Conservation (phyloP, 148 eudicot genomes). For the Euryodendron excelsum region DNA sequence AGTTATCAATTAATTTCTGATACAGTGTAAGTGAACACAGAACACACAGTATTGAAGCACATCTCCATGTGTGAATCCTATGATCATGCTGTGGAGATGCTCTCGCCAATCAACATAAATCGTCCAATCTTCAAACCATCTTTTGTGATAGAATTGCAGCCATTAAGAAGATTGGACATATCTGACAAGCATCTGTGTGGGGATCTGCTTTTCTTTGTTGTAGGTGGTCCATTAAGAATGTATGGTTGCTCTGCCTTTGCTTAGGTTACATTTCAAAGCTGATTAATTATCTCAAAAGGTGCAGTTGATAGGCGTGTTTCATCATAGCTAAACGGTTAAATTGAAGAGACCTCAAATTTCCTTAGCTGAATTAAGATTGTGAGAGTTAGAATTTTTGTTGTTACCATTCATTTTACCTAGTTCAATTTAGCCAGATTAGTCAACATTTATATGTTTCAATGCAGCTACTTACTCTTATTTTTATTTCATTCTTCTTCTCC, state of each 20-base stretch:
- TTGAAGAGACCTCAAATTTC: too few species aligned
- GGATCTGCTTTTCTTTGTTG: neutral
- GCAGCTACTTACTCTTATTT: too few species aligned
- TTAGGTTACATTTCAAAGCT: neutral
- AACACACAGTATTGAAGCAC: neutral
- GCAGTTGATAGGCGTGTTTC: too few species aligned
- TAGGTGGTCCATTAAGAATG: neutral
- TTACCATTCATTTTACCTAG: too few species aligned
- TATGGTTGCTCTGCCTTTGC: neutral
- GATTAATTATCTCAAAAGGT: neutral
- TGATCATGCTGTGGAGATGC: neutral
- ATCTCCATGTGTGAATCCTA: neutral
- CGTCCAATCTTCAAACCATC: neutral
- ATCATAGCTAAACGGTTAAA: too few species aligned
- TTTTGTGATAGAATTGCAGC: neutral
- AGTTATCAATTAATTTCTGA: neutral
- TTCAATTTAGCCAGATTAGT: too few species aligned
- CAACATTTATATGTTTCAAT: too few species aligned
- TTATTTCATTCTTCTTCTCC: too few species aligned
- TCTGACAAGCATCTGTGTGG: neutral
- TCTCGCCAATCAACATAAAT: neutral
- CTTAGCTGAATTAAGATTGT: too few species aligned
- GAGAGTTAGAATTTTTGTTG: too few species aligned
- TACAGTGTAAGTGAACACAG: neutral
- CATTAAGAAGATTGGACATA: neutral